Evolutionary conservation across 2,329 filamentous ascomycete species (phyloP).

Genomic region (Colletotrichum sp.): DNA sequence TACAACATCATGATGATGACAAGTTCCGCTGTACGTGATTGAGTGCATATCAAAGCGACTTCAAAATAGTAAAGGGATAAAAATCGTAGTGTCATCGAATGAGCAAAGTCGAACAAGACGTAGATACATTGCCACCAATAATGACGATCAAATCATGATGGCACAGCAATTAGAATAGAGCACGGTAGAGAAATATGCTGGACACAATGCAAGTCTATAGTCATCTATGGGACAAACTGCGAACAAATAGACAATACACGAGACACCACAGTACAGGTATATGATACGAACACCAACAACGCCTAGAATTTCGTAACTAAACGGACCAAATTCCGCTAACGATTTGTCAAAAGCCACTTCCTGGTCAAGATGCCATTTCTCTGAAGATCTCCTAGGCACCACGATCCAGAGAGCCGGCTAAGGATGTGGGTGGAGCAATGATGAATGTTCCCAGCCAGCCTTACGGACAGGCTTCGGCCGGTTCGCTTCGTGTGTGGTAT

Average conservation of each 20-base stretch:
- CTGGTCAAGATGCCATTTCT: background rate
- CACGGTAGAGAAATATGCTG: background rate
- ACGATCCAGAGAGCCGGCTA: constrained; percentile 8
- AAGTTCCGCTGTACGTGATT: background rate
- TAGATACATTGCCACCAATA: background rate
- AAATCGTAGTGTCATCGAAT: background rate
- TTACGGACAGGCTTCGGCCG: background rate
- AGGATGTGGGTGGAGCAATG: constrained; percentile 4
- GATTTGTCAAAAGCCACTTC: background rate
- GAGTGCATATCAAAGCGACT: background rate
- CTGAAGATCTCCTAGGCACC: background rate
- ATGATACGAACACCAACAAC: constrained; percentile 12
- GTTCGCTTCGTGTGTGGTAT: background rate
- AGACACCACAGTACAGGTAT: constrained; percentile 5
- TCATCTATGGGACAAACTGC: background rate
- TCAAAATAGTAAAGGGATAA: background rate
- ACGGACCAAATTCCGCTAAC: background rate
- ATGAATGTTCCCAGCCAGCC: background rate
- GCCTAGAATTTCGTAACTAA: constrained; percentile 13
- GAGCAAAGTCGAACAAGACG: background rate
- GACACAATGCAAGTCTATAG: background rate
- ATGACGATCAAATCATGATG: background rate
- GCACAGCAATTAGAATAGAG: accelerated
- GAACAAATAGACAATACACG: background rate
- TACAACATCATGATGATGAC: background rate